A percentile compares a stretch with the other conserved stretches of the same genome.
These are phyloP conservation scores for Cladosporium colombiae DNA, from an alignment of 2,329 filamentous ascomycete genomes.

Conservation along the genomic window DNA sequence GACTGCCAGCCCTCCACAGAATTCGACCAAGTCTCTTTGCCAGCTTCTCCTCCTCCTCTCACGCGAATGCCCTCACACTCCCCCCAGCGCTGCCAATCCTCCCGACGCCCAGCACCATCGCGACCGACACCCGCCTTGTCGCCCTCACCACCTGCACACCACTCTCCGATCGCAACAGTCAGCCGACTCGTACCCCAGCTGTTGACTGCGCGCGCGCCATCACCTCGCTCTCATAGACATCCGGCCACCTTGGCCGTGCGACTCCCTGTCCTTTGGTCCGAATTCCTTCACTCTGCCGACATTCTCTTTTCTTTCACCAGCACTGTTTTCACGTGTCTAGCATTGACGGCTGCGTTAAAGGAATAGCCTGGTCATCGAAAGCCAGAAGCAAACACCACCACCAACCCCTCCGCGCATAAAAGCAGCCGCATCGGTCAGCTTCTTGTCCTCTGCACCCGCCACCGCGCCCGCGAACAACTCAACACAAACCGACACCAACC, in stretches of 20 bases:
- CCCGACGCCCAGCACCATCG: not conserved
- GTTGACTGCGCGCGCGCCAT: not conserved
- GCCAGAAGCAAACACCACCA: not conserved
- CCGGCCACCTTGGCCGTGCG: not conserved
- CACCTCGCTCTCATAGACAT: not conserved
- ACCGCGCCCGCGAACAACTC: not conserved
- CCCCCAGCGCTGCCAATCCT: not conserved
- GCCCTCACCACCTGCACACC: not conserved
- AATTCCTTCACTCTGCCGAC: not conserved
- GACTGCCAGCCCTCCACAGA: not conserved
- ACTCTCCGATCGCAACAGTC: not conserved
- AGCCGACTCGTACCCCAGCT: constrained; percentile 1
- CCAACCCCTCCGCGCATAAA: not conserved
- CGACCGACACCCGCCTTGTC: not conserved
- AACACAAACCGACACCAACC: not conserved
- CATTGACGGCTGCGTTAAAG: not conserved
- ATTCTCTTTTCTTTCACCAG: not conserved
- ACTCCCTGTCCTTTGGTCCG: constrained; percentile 3
- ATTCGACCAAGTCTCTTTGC: not conserved
- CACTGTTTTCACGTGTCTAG: constrained; percentile 1
- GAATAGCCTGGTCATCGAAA: not conserved
- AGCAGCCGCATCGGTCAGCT: not conserved
- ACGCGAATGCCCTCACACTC: not conserved
- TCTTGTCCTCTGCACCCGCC: not conserved
- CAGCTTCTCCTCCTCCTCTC: constrained; percentile 3